Base-by-base conservation (phyloP, 306 rosid genomes). In the Medicago ruthenica region DNA sequence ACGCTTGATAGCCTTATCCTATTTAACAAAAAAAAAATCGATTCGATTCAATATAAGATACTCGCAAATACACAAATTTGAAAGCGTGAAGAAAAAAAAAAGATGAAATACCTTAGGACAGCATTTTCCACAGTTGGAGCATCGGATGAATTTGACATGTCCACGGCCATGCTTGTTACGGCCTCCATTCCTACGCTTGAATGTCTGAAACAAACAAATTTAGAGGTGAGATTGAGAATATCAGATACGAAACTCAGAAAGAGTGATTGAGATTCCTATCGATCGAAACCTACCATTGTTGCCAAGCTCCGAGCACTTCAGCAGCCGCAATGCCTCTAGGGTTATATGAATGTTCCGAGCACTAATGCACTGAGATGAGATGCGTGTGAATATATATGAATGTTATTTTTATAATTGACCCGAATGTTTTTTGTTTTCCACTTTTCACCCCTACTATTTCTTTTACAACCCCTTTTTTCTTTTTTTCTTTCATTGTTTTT, bases 101-200 rank as follows among this genome's bases (percentile, higher is more conserved):
- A 45, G 17, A 4, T 16, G n/a, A 5, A 47, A 34, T 44, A 90
- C 98, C 97, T 92, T 92, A 4, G 98, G 96, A 71, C 98, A 94
- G 87, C 97, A 95, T 83, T 95, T 95, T 31, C 97, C 98, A 62
- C 98, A 92, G 80, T 95, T 92, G 57, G 97, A 92, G 83, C 97
- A 92, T 42, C 96, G 88, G 27, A 92, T 90, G 86, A 95, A 95
- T 71, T 92, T 90, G 48, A 88, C 93, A 15, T 95, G 98, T 60
- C 97, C 98, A 20, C 97, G 98, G 11, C 98, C 98, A 8, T 92
- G 95, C 86, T 95, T 92, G 91, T 92, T 95, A 44, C 97, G 88
- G 18, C 98, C 98, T 5, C 98, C 97, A 4, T 95, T 95, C 85
- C 98, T 92, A 53, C 97, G 80, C 90, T 95, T 95, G 85, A 95